Evolutionary conservation across 352 stramenopile genomes (phyloP).

Genomic region (Phytopythium litorale): DNA sequence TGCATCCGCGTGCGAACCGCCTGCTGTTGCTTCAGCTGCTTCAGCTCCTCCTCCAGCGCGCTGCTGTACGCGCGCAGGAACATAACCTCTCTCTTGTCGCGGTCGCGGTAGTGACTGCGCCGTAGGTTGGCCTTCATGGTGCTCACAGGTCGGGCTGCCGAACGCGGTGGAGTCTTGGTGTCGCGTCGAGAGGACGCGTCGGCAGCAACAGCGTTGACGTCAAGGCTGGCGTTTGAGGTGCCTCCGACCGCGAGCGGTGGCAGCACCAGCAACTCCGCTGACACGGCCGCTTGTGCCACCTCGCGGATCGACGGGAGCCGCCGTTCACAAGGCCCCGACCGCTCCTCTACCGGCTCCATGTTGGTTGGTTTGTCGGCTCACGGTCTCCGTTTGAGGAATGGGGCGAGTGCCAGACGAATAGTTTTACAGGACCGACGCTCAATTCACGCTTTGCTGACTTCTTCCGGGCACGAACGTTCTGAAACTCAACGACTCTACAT

Average conservation of each 20-base stretch:
- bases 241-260: not conserved
- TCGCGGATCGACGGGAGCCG: not conserved
- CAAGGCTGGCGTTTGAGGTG: too few relatives aligned
- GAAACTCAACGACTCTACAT: too few relatives aligned
- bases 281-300: not conserved
- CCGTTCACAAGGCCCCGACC: not conserved
- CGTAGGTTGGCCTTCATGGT: slow-evolving; percentile 6
- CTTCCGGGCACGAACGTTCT: too few relatives aligned
- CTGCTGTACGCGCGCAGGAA: slow-evolving; percentile 1
- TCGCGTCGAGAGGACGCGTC: not conserved
- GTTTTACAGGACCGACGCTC: too few relatives aligned
- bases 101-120: slow-evolving; percentile 4
- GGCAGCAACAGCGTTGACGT: not conserved
- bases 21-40: not conserved
- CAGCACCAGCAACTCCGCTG: not conserved
- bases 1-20: not conserved
- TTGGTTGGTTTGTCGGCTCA: too few relatives aligned
- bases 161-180: not conserved
- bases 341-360: too few relatives aligned
- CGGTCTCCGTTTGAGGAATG: too few relatives aligned
- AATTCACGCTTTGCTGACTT: too few relatives aligned
- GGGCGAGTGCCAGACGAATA: too few relatives aligned
- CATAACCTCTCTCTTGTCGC: slow-evolving; percentile 7
- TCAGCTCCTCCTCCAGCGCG: not conserved
- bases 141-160: too few relatives aligned